These are phyloP conservation scores for Goffeauzyma gilvescens DNA, from an alignment of 768 basidiomycete genomes.

Conservation along the genomic window DNA sequence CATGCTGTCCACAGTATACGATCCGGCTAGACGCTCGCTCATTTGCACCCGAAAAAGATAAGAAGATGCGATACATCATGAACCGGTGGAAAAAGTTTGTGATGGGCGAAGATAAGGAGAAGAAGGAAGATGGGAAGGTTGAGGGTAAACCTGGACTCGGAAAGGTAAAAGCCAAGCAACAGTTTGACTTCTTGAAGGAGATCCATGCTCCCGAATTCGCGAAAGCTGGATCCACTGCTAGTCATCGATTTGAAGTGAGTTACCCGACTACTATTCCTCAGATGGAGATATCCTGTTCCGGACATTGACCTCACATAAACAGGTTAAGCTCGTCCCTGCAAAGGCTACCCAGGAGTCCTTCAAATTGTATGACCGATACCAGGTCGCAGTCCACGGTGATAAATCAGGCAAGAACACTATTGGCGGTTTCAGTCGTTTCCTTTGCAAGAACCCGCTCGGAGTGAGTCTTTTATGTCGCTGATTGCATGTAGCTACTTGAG, in stretches of 20 bases:
- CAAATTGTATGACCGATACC: slow-evolving; percentile 57
- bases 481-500: no score
- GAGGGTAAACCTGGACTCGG: slow-evolving; percentile 18
- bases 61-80: slow-evolving; percentile 23
- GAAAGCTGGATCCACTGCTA: slow-evolving; percentile 17
- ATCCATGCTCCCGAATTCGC: slow-evolving; percentile 43
- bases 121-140: slow-evolving; percentile 10
- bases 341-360: slow-evolving; percentile 67
- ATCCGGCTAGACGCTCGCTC: slow-evolving; percentile 40
- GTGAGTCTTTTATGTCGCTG: slow-evolving; percentile 38
- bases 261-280: background rate
- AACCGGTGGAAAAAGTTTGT: slow-evolving; percentile 25
- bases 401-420: slow-evolving; percentile 35
- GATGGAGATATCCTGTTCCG: background rate
- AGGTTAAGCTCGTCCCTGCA: slow-evolving; percentile 62
- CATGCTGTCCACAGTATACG: slow-evolving; percentile 89
- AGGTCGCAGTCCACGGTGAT: slow-evolving; percentile 59
- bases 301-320: no score
- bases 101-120: slow-evolving; percentile 4
- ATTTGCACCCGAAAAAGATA: slow-evolving; percentile 13
- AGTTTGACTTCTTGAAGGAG: slow-evolving; percentile 37
- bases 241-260: slow-evolving; percentile 47
- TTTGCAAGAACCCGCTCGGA: slow-evolving; percentile 56
- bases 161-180: slow-evolving; percentile 16
- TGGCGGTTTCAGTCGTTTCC: slow-evolving; percentile 48